These are phyloP conservation scores for Rutstroemia sp. DNA, from an alignment of 2,329 filamentous ascomycete species.

Conservation along the genomic window DNA sequence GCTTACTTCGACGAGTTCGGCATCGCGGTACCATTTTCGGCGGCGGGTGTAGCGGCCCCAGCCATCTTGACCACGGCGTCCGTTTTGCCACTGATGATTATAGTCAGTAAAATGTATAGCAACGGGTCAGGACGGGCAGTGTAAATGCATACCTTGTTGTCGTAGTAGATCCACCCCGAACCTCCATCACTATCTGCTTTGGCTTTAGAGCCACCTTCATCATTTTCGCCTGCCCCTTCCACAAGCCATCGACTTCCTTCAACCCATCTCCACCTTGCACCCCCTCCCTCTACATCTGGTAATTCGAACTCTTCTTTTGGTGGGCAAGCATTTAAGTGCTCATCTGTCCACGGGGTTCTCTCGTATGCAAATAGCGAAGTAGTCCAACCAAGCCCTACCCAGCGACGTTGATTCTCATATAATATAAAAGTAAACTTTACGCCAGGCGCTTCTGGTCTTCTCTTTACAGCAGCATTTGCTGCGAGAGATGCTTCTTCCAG, in stretches of 20 bases:
- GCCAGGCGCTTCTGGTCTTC: constrained; percentile 55
- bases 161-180: constrained; percentile 95
- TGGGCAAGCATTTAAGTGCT: constrained; percentile 78
- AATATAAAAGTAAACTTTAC: constrained; percentile 95
- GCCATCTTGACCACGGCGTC: constrained; percentile 74
- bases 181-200: constrained; percentile 34
- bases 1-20: constrained; percentile 76
- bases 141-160: constrained; percentile 67
- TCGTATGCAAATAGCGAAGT: constrained; percentile 87
- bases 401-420: constrained; percentile 92
- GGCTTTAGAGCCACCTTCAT: constrained; percentile 34
- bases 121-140: background rate
- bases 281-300: constrained; percentile 57
- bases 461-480: constrained; percentile 31
- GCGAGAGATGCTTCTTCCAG: constrained; percentile 26
- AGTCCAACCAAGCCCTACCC: constrained; percentile 94
- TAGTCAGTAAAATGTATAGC: constrained; percentile 11
- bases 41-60: constrained; percentile 93
- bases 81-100: constrained; percentile 69
- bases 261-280: constrained; percentile 72
- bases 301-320: constrained; percentile 65
- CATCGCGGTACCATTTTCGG: constrained; percentile 93
- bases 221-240: constrained; percentile 60
- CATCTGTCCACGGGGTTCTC: constrained; percentile 86
- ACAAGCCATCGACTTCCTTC: constrained; percentile 80